These are phyloP conservation scores for Malassezia cuniculi DNA, from an alignment of 1,284 basidiomycete genomes.

Conservation along the genomic window DNA sequence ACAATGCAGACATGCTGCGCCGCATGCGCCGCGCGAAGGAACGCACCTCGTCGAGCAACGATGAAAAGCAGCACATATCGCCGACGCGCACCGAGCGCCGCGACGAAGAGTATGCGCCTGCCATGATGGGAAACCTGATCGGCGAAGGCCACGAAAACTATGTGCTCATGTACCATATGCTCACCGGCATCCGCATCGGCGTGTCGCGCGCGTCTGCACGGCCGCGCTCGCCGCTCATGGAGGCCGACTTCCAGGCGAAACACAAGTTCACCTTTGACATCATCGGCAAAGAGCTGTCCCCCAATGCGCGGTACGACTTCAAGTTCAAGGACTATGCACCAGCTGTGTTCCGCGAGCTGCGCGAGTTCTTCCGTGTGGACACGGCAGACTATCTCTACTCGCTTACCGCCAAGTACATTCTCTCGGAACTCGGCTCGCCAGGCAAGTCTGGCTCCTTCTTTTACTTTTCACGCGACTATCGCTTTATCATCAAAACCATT, in stretches of 20 bases:
- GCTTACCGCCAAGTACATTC: slow-evolving; percentile 90
- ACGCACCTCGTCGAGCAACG: slow-evolving; percentile 18
- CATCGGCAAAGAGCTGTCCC: slow-evolving; percentile 89
- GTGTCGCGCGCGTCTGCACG: slow-evolving; percentile 94
- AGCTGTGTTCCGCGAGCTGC: slow-evolving; percentile 87
- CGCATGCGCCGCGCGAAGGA: slow-evolving; percentile 34
- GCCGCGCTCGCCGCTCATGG: slow-evolving; percentile 66
- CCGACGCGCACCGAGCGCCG: slow-evolving; percentile 11
- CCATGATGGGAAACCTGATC: slow-evolving; percentile 84
- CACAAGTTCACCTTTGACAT: slow-evolving; percentile 98
- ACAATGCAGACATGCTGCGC: slow-evolving; percentile 33
- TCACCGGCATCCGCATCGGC: slow-evolving; percentile 90
- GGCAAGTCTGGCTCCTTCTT: slow-evolving; percentile 98
- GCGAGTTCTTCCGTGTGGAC: slow-evolving; percentile 87
- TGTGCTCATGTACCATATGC: slow-evolving; percentile 99
- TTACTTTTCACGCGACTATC: slow-evolving; percentile 96
- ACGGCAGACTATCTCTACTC: slow-evolving; percentile 93
- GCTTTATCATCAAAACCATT: slow-evolving; percentile 99
- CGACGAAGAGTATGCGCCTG: slow-evolving; percentile 38
- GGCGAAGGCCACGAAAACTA: slow-evolving; percentile 96
- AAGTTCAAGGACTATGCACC: slow-evolving; percentile 99
- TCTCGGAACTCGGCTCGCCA: slow-evolving; percentile 93
- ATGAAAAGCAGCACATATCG: no score
- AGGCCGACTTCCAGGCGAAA: slow-evolving; percentile 72
- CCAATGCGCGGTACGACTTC: slow-evolving; percentile 88